Base-by-base conservation (phyloP, 2,329 filamentous ascomycete species). In the Fusarium nelsonii region DNA sequence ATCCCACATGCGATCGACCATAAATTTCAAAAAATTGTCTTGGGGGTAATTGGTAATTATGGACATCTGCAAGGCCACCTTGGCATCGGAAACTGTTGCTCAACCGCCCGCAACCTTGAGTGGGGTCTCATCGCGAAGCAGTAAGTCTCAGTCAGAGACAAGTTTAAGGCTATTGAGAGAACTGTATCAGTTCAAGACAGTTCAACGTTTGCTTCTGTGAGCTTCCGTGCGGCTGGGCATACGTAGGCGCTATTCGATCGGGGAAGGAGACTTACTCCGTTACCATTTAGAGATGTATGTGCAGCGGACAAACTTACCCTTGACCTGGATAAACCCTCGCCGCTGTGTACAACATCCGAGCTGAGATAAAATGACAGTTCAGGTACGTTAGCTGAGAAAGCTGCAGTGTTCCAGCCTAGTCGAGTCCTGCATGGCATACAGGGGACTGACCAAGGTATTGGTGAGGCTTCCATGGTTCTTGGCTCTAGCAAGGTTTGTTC, bases 281-380 rank as follows among this genome's bases (percentile, higher is more conserved):
- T 28, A 12, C n/a, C 12, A 44, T 10, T 23, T 18, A 23, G 32
- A 36, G 11, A 20, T 37, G n/a, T 20, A n/a, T 48, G 6, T 3
- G 16, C 6, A 16, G 6, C 23, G 30, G 23, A 34, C 20, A 34
- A 52, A 34, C 33, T 57, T 34, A 49, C 58, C 43, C 43, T 49
- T 41, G 28, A 15, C 28, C 34, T 55, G 15, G 36, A 53, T 37
- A 51, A 58, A 65, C 46, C 58, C 67, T 68, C 50, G 33, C 41
- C 41, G 32, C 56, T 65, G 71, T 65, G 71, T 75, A 57, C 65
- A 73, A 75, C 71, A 65, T 11, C 41, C 49, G 40, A 45, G 36
- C 39, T 23, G 55, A 57, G 46, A 43, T 50, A 20, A 50, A 54
- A 64, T 65, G 54, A 48, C 43, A 63, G 65, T 65, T 54, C 68